Base-by-base conservation (phyloP, 257 asterid species). In the Nicotiana sylvestris region DNA sequence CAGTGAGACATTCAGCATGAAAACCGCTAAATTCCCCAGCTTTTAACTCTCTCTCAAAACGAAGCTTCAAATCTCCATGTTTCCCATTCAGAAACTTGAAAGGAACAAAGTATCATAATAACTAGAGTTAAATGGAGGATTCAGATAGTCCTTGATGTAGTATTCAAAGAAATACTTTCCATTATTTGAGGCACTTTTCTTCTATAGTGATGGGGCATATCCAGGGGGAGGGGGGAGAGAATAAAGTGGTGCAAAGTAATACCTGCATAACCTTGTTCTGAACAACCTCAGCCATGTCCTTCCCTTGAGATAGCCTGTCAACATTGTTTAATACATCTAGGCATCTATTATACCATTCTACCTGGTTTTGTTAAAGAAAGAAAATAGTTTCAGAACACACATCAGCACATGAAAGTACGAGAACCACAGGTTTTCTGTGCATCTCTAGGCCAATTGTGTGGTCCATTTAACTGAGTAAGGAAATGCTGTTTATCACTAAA, bases 231-330 rank as follows among this genome's bases (percentile, higher is more conserved):
- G 62, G 37, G 15, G 61, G 12, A 8, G 39, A 6, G 25, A 1
- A 74, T 74, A 61, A 69, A 51, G 85, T 37, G 82, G 43, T 35
- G 49, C 76, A 43, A 72, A 12, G 21, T 81, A 82, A 84, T 87
- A 96, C 99, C 98, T 96, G 98, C 90, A 92, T 85, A 84, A 96
- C 95, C 90, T 96, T 94, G 90, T 93, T 91, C 88, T 94, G 98
- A 82, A 96, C 89, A 83, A 91, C 86, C 82, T 88, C 90, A 79
- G 92, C 88, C 53, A 90, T 86, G 84, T 88, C 97, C 84, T 96
- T 94, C 88, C 92, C 98, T 82, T 89, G 92, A 87, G 93, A 85
- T 78, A 92, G 90, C 82, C 68, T 89, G 88, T 96, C 96, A 77
- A 93, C 90, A 81, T 90, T 90, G 86, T 93, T 93, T 87, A 96